Conservation (phyloP, 2,329 filamentous ascomycete genomes). For the Capronia coronata region DNA sequence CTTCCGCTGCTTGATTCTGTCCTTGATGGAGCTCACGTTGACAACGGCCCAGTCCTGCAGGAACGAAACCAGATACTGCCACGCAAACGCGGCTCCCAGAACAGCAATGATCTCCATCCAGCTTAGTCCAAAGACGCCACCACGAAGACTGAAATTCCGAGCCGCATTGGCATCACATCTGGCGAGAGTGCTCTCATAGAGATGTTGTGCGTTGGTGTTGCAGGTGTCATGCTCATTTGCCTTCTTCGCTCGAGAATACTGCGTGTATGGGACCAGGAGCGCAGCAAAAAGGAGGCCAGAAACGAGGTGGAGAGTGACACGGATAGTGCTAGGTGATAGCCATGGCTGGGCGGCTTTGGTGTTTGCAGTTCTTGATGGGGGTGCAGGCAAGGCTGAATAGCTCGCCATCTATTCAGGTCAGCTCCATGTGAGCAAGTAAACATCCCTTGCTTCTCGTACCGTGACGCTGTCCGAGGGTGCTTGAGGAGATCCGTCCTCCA, state of each 20-base stretch:
- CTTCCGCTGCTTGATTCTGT: background rate
- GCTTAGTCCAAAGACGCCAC: conserved; percentile 8
- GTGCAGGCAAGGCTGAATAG: background rate
- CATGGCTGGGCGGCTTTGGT: background rate
- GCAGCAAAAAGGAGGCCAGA: conserved; percentile 6
- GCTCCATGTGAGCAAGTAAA: background rate
- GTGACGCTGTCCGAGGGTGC: background rate
- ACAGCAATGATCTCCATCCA: conserved; percentile 11
- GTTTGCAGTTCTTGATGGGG: background rate
- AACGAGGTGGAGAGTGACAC: conserved; percentile 2
- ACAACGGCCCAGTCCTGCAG: conserved; percentile 1
- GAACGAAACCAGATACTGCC: conserved; percentile 10
- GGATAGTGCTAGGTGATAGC: background rate
- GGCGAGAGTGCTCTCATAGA: conserved; percentile 13
- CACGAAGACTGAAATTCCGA: conserved; percentile 2
- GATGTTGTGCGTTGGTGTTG: conserved; percentile 2
- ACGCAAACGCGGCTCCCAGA: conserved; percentile 1
- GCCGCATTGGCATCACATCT: conserved; percentile 7
- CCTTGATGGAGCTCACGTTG: conserved; percentile 1
- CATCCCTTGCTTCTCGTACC: background rate
- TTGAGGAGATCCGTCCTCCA: background rate
- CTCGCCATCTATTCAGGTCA: background rate
- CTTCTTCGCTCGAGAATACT: conserved; percentile 7
- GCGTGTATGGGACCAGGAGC: conserved; percentile 8
- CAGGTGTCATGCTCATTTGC: conserved; percentile 4